These are phyloP conservation scores for Platismatia glauca DNA, from an alignment of 495 filamentous ascomycete species.

Conservation along the genomic window DNA sequence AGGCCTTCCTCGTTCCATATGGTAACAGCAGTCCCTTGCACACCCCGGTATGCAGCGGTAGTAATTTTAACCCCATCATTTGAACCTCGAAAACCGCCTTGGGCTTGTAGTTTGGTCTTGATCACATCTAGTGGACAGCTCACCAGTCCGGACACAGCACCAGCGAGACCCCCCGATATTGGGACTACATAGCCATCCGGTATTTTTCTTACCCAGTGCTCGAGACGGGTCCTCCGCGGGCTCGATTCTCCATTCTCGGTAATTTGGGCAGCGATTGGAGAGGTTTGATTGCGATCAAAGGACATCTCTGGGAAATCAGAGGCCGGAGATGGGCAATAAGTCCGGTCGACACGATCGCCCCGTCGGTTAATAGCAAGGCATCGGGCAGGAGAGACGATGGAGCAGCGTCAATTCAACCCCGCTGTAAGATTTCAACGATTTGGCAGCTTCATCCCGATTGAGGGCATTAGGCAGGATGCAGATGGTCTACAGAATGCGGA, in stretches of 20 bases:
- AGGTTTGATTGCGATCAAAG: constrained; percentile 22
- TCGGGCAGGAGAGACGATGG: constrained; percentile 5
- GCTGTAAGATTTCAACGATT: constrained; percentile 24
- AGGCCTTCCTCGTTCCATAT: constrained; percentile 87
- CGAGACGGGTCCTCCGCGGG: constrained; percentile 43
- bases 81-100: constrained; percentile 61
- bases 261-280: constrained; percentile 20
- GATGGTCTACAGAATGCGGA: neutral
- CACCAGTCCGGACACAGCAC: constrained; percentile 84
- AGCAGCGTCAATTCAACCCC: no score
- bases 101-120: constrained; percentile 96
- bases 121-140: constrained; percentile 98
- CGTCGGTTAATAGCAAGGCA: constrained; percentile 16
- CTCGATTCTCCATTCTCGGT: constrained; percentile 12
- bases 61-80: constrained; percentile 38
- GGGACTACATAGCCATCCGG: constrained; percentile 50
- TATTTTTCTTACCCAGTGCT: constrained; percentile 43
- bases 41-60: constrained; percentile 62
- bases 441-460: constrained; percentile 15
- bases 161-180: constrained; percentile 76
- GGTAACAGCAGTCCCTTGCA: constrained; percentile 72
- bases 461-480: constrained; percentile 2
- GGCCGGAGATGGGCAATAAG: neutral
- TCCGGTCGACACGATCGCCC: no score
- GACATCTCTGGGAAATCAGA: constrained; percentile 21